Evolutionary conservation across 192 early-diverging fungal genomes (phyloP).

Genomic region (Dissophora ornata): DNA sequence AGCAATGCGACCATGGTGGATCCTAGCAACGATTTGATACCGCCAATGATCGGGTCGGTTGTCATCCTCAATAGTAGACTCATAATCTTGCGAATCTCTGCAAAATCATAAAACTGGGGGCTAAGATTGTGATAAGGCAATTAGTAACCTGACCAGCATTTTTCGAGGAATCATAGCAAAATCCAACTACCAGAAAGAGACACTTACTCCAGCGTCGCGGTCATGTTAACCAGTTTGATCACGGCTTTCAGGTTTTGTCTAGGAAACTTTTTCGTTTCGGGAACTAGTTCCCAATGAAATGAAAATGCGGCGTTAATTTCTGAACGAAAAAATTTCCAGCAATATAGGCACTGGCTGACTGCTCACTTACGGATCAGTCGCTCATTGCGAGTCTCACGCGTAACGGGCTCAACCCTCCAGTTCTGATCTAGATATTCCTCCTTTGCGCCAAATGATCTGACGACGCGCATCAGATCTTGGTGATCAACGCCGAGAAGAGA

Average conservation of each 20-base stretch:
- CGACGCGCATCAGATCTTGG: conserved; percentile 21
- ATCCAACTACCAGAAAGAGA: too few species aligned
- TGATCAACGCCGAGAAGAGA: conserved; percentile 28
- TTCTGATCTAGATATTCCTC: conserved; percentile 14
- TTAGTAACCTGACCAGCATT: too few species aligned
- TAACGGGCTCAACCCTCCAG: conserved; percentile 35
- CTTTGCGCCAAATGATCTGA: conserved; percentile 34
- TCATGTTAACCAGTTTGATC: conserved; percentile 33
- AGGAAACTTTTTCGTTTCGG: conserved; percentile 32
- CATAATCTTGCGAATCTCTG: conserved; percentile 28
- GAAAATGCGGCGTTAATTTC: neutral
- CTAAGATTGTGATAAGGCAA: neutral
- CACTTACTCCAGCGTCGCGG: conserved; percentile 44
- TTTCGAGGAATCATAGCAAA: too few species aligned
- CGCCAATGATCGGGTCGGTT: conserved; percentile 49
- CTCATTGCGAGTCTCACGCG: conserved; percentile 6
- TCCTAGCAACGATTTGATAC: conserved; percentile 33
- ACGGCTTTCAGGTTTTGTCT: conserved; percentile 30
- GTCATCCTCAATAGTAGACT: conserved; percentile 36
- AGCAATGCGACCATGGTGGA: conserved; percentile 30
- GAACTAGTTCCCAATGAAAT: conserved; percentile 1
- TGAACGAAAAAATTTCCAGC: too few species aligned
- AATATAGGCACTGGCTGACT: too few species aligned
- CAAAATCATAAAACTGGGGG: conserved; percentile 28
- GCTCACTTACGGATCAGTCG: conserved; percentile 16